Conservation (phyloP, 2,329 filamentous ascomycete genomes). For the Apiospora pterosperma region DNA sequence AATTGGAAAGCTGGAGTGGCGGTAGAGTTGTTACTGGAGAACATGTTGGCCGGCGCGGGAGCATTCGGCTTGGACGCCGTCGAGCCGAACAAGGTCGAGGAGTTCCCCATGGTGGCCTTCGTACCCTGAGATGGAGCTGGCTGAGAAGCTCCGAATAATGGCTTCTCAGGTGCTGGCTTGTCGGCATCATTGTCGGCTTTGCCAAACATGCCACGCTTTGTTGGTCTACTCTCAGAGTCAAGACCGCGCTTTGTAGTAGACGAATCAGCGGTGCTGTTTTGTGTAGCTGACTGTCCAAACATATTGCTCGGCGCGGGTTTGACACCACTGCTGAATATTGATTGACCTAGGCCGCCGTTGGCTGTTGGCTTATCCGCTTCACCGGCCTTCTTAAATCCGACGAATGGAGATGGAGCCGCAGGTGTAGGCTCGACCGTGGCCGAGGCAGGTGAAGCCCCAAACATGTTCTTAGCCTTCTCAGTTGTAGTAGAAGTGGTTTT, state of each 20-base stretch:
- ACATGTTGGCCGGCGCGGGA: constrained; percentile 15
- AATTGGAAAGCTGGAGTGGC: constrained; percentile 9
- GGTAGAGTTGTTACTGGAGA: constrained; percentile 16
- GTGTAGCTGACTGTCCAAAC: neutral
- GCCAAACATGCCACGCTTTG: constrained; percentile 10
- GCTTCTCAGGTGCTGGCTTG: neutral
- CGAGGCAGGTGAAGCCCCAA: constrained; percentile 8
- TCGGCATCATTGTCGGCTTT: neutral
- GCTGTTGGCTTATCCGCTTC: constrained; percentile 4
- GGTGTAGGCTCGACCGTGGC: constrained; percentile 13
- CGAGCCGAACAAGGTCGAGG: constrained; percentile 32
- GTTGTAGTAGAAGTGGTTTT: constrained; percentile 8
- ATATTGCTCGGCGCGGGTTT: constrained; percentile 14
- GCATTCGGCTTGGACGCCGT: constrained; percentile 39
- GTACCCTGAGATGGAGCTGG: constrained; percentile 25
- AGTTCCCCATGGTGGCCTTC: constrained; percentile 8
- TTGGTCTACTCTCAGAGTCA: constrained; percentile 1
- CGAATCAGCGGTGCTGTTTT: neutral
- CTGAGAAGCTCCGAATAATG: constrained; percentile 22
- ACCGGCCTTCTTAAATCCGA: constrained; percentile 8
- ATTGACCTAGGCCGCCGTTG: neutral
- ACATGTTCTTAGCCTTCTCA: constrained; percentile 13
- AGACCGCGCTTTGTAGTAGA: constrained; percentile 3
- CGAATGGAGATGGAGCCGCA: constrained; percentile 13
- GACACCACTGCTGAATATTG: constrained; percentile 14